A percentile compares a stretch with the other conserved stretches of the same genome.
Conservation (phyloP, 768 basidiomycete genomes). For the Phallus indusiatus region DNA sequence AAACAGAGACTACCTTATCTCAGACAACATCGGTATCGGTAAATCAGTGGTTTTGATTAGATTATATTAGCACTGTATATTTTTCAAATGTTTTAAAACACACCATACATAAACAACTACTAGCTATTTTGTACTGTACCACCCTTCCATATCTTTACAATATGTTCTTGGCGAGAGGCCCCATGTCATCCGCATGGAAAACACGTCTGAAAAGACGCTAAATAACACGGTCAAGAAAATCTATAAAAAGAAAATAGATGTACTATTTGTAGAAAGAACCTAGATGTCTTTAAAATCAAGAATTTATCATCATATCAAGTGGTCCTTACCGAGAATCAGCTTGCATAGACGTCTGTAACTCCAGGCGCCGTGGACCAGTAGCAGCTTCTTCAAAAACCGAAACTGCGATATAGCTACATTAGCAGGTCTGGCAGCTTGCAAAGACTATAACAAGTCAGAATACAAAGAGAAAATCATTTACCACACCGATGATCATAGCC, state of each 20-base stretch:
- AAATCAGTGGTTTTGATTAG: no score
- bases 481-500: slow-evolving; percentile 88
- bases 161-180: slow-evolving; percentile 67
- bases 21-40: no score
- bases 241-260: no score
- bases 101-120: no score
- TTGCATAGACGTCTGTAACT: slow-evolving; percentile 94
- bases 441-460: slow-evolving; percentile 42
- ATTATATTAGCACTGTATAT: no score
- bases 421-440: slow-evolving; percentile 96
- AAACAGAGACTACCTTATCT: no score
- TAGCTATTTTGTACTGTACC: slow-evolving; percentile 11
- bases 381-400: slow-evolving; percentile 84
- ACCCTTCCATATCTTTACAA: slow-evolving; percentile 68
- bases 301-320: not conserved
- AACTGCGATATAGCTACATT: slow-evolving; percentile 99
- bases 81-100: no score
- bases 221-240: no score
- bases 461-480: slow-evolving; percentile 53
- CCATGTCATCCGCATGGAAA: slow-evolving; percentile 72
- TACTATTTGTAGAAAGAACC: slow-evolving; percentile 99
- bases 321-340: slow-evolving; percentile 82
- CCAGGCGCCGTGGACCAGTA: slow-evolving; percentile 98
- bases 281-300: slow-evolving; percentile 22
- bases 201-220: no score